These are phyloP conservation scores for Cicer arietinum DNA, from an alignment of 306 rosid species.

Conservation along the genomic window DNA sequence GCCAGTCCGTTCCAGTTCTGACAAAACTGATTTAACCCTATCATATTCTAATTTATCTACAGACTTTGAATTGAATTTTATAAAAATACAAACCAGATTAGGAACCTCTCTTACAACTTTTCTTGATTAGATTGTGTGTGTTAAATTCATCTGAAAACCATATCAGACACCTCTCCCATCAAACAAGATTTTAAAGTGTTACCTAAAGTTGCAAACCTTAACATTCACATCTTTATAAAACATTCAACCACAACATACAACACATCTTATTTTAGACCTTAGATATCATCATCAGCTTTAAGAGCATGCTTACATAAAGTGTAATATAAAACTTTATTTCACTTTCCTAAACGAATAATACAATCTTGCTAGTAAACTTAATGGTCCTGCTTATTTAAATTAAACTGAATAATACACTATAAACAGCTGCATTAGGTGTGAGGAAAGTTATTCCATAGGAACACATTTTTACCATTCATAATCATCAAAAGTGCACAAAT, in stretches of 20 bases:
- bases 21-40: neutral
- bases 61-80: neutral
- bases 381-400: too few relatives aligned
- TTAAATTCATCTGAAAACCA: neutral
- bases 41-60: neutral
- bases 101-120: constrained; percentile 5
- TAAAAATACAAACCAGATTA: neutral
- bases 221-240: constrained; percentile 7
- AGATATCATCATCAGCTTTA: neutral
- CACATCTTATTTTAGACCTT: neutral
- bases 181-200: constrained; percentile 10
- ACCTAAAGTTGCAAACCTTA: neutral
- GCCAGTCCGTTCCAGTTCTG: too few relatives aligned
- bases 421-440: constrained; percentile 4
- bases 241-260: neutral
- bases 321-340: neutral
- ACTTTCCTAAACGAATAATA: neutral
- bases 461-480: neutral
- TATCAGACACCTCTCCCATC: neutral
- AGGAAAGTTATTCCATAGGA: constrained; percentile 4
- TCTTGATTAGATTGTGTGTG: neutral
- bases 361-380: too few relatives aligned
- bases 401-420: neutral
- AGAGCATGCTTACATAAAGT: neutral
- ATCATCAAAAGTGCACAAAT: neutral